phyloP scores from a whole-genome alignment of 2,329 filamentous ascomycete species.

The Cladophialophora psammophila region DNA sequence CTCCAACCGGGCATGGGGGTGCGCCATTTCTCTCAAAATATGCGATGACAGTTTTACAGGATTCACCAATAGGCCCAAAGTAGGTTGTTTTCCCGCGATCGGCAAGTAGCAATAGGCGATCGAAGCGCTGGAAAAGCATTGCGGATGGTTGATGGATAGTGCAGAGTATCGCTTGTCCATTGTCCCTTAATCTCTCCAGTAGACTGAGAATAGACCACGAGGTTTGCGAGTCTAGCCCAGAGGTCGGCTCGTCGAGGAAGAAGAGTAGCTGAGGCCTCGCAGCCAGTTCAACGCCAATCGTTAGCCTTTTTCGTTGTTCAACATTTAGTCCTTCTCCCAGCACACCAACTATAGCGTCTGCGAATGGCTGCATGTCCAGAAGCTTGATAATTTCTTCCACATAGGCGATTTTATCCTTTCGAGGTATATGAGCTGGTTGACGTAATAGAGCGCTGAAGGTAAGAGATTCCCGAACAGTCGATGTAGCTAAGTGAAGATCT shows the following conservation, averaged over 20 bases:
- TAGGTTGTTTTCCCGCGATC: constrained; percentile 71
- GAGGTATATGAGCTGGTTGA: constrained; percentile 75
- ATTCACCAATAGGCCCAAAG: constrained; percentile 69
- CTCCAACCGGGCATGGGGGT: constrained; percentile 40
- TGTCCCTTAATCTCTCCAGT: constrained; percentile 83
- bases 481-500: constrained; percentile 69
- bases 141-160: constrained; percentile 94
- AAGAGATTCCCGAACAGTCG: constrained; percentile 73
- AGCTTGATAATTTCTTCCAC: constrained; percentile 88
- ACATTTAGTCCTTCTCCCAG: constrained; percentile 76
- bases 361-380: constrained; percentile 85
- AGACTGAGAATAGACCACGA: constrained; percentile 88
- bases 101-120: constrained; percentile 67
- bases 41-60: constrained; percentile 63
- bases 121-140: constrained; percentile 86
- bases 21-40: constrained; percentile 72
- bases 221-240: constrained; percentile 87
- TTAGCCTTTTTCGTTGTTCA: constrained; percentile 74
- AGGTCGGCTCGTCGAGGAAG: constrained; percentile 84
- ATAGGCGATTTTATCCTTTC: constrained; percentile 79
- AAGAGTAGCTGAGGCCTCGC: constrained; percentile 88
- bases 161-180: constrained; percentile 86
- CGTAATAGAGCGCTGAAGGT: constrained; percentile 84
- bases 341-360: constrained; percentile 85
- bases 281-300: constrained; percentile 90